phyloP scores from a whole-genome alignment of 352 stramenopile species.

The Thalassiosira sp. region DNA sequence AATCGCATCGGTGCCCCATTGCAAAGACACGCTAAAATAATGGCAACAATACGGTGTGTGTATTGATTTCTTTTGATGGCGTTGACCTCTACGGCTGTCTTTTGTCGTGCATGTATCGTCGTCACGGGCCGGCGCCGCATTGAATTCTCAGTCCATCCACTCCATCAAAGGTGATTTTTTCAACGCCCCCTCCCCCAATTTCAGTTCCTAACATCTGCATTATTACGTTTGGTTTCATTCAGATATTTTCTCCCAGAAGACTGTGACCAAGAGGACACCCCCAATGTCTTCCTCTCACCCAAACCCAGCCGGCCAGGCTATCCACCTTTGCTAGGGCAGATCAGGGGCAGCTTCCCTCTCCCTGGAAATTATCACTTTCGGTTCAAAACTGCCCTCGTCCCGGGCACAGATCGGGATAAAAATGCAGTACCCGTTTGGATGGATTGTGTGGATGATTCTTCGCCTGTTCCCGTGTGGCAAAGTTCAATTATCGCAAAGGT shows the following conservation, averaged over 20 bases:
- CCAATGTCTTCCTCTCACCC: slow-evolving; percentile 80
- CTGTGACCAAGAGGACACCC: slow-evolving; percentile 68
- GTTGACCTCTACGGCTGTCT: not conserved
- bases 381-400: slow-evolving; percentile 78
- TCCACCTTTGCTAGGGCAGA: slow-evolving; percentile 65
- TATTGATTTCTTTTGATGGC: not conserved
- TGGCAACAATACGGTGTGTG: slow-evolving; percentile 28
- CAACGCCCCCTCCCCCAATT: not conserved
- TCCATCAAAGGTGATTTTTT: not conserved
- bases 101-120: not conserved
- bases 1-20: too few relatives aligned
- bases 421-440: slow-evolving; percentile 77
- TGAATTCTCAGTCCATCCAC: too few relatives aligned
- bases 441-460: slow-evolving; percentile 73
- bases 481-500: slow-evolving; percentile 78
- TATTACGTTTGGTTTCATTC: not conserved
- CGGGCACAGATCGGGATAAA: slow-evolving; percentile 76
- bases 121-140: not conserved
- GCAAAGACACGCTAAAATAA: not conserved
- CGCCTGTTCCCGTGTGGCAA: slow-evolving; percentile 71
- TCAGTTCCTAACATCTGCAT: not conserved
- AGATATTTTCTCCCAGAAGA: slow-evolving; percentile 84
- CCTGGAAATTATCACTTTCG: slow-evolving; percentile 81
- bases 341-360: slow-evolving; percentile 76
- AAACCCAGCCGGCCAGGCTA: slow-evolving; percentile 66